These are phyloP conservation scores for Kuraishia piskuri DNA, from an alignment of 805 yeast genomes.

Conservation along the genomic window DNA sequence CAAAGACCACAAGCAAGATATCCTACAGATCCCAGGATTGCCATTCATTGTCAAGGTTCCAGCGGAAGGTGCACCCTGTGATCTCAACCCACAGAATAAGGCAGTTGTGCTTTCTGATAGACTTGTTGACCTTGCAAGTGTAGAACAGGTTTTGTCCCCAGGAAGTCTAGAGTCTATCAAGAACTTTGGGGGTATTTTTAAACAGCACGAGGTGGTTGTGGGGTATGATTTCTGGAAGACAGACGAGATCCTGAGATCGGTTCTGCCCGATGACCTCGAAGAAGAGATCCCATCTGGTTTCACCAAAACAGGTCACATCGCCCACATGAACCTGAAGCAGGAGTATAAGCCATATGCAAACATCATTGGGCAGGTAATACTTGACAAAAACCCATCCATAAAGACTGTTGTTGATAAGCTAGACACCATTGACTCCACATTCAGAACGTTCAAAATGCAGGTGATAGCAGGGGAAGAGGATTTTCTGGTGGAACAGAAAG, in stretches of 20 bases:
- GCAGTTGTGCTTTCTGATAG: constrained; percentile 57
- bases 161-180: constrained; percentile 36
- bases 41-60: constrained; percentile 51
- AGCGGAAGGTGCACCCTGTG: constrained; percentile 8
- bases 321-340: constrained; percentile 79
- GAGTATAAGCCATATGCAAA: constrained; percentile 77
- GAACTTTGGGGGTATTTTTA: constrained; percentile 35
- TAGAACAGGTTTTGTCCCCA: constrained; percentile 27
- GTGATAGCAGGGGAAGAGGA: constrained; percentile 80
- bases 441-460: constrained; percentile 90
- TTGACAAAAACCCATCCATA: constrained; percentile 79
- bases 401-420: constrained; percentile 89
- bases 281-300: constrained; percentile 85
- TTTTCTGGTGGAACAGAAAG: constrained; percentile 76
- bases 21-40: constrained; percentile 63
- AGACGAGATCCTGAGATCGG: constrained; percentile 74
- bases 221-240: constrained; percentile 81
- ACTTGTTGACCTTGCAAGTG: constrained; percentile 29
- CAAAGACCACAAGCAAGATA: constrained; percentile 46
- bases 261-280: constrained; percentile 62
- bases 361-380: constrained; percentile 80
- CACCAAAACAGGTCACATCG: constrained; percentile 91
- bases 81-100: constrained; percentile 28
- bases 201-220: constrained; percentile 46
- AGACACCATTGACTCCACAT: constrained; percentile 78